phyloP scores from a whole-genome alignment of 1,139 yeast species.

The Taphrina confusa region DNA sequence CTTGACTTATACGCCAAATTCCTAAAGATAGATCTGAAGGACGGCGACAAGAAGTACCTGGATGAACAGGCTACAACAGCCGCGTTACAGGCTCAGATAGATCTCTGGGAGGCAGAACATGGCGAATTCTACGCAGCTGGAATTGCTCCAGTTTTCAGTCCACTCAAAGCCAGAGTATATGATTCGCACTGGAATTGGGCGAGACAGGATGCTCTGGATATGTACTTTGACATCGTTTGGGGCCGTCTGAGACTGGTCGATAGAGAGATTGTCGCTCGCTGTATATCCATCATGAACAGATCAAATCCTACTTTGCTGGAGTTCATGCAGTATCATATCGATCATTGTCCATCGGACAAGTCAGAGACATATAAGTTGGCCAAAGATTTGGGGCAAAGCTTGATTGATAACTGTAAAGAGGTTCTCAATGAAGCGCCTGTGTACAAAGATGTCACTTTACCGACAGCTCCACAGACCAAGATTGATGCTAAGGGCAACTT shows the following conservation, averaged over 20 bases:
- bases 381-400: slow-evolving; percentile 83
- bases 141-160: slow-evolving; percentile 83
- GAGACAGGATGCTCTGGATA: slow-evolving; percentile 88
- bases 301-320: slow-evolving; percentile 90
- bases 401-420: slow-evolving; percentile 92
- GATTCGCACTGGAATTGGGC: slow-evolving; percentile 99
- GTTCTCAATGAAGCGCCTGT: slow-evolving; percentile 81
- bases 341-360: slow-evolving; percentile 82
- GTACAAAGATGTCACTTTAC: slow-evolving; percentile 88
- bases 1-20: slow-evolving; percentile 92
- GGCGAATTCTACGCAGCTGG: slow-evolving; percentile 95
- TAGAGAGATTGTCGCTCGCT: slow-evolving; percentile 93
- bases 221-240: slow-evolving; percentile 93
- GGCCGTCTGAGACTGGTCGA: slow-evolving; percentile 88
- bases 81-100: slow-evolving; percentile 83
- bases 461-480: slow-evolving; percentile 91
- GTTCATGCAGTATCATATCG: slow-evolving; percentile 96
- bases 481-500: slow-evolving; percentile 87
- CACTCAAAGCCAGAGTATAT: slow-evolving; percentile 90
- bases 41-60: slow-evolving; percentile 82
- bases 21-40: slow-evolving; percentile 84
- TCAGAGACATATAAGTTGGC: slow-evolving; percentile 90
- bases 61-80: slow-evolving; percentile 86
- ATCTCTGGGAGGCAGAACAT: slow-evolving; percentile 88
- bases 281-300: slow-evolving; percentile 97